A percentile compares a stretch with the other conserved stretches of the same genome.
phyloP scores from a whole-genome alignment of 768 basidiomycete species.

The Termitomyces sp. region DNA sequence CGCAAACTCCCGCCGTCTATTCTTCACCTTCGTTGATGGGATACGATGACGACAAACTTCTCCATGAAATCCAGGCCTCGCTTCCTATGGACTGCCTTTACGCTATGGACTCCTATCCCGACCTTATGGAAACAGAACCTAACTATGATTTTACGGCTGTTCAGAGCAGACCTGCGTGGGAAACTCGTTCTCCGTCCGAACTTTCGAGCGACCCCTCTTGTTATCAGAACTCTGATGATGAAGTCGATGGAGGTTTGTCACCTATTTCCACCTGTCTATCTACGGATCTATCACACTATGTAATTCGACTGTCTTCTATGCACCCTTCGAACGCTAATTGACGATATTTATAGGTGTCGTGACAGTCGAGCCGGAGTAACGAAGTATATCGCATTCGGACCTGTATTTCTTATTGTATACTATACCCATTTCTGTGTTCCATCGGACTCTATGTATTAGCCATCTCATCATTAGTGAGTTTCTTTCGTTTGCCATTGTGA shows the following conservation, averaged over 20 bases:
- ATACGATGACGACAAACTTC: constrained; percentile 10
- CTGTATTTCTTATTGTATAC: constrained; percentile 15
- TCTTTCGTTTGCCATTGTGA: not conserved
- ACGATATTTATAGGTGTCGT: constrained; percentile 6
- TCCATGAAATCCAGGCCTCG: constrained; percentile 8
- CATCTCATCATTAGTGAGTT: constrained; percentile 14
- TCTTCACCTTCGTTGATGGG: constrained; percentile 9
- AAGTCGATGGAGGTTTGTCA: constrained; percentile 11
- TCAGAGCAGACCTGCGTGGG: constrained; percentile 9
- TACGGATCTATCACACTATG: constrained; percentile 26
- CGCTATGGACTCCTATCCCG: constrained; percentile 13
- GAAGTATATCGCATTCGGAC: not conserved
- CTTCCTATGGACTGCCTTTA: constrained; percentile 17
- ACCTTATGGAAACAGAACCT: constrained; percentile 10
- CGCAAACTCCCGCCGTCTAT: constrained; percentile 7
- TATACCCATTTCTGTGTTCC: constrained; percentile 7
- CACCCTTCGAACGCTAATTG: not conserved
- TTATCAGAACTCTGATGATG: constrained; percentile 13
- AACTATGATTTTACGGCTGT: constrained; percentile 11
- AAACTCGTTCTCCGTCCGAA: constrained; percentile 10
- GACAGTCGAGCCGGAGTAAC: constrained; percentile 1
- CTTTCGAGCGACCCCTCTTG: constrained; percentile 8
- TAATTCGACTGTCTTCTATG: constrained; percentile 15
- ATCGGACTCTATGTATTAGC: constrained; percentile 4
- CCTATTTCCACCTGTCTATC: constrained; percentile 24